Evolutionary conservation across 140 eudicot genomes (phyloP).

Genomic region (Bidens hawaiensis): DNA sequence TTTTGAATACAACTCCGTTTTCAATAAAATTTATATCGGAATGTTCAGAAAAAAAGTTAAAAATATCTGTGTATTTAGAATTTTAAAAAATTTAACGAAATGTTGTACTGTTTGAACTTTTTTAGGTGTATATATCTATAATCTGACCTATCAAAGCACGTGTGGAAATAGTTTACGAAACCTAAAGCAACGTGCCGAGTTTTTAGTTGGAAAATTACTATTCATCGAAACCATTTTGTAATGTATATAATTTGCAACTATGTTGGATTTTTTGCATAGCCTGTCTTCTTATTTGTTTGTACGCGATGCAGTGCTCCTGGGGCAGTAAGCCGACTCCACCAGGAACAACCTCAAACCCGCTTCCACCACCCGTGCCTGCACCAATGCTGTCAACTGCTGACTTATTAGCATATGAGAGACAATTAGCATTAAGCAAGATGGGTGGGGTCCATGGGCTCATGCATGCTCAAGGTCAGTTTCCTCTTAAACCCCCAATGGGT

Average conservation of each 20-base stretch:
- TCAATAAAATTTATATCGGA: no score
- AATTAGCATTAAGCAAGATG: conserved; percentile 83
- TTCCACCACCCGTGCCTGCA: conserved; percentile 81
- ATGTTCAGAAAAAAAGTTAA: no score
- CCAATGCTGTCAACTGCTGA: conserved; percentile 63
- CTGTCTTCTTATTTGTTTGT: neutral
- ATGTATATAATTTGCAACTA: neutral
- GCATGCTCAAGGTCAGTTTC: conserved; percentile 60
- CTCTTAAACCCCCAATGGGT: conserved; percentile 41
- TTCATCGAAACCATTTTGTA: no score
- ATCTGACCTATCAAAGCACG: no score
- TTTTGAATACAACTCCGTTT: no score
- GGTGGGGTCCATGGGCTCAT: conserved; percentile 48
- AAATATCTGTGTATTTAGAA: no score
- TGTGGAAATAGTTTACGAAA: no score
- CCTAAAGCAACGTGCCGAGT: no score
- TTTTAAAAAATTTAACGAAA: no score
- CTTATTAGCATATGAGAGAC: conserved; percentile 68
- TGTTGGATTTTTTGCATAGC: neutral
- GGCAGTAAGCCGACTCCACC: conserved; percentile 97
- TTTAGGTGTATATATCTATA: no score
- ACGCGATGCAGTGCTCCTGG: conserved; percentile 73
- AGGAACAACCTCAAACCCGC: conserved; percentile 84
- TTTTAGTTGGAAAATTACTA: no score
- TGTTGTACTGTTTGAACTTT: no score